Evolutionary conservation across 805 yeast species (phyloP).

Genomic region (Cyberlindnera americana): DNA sequence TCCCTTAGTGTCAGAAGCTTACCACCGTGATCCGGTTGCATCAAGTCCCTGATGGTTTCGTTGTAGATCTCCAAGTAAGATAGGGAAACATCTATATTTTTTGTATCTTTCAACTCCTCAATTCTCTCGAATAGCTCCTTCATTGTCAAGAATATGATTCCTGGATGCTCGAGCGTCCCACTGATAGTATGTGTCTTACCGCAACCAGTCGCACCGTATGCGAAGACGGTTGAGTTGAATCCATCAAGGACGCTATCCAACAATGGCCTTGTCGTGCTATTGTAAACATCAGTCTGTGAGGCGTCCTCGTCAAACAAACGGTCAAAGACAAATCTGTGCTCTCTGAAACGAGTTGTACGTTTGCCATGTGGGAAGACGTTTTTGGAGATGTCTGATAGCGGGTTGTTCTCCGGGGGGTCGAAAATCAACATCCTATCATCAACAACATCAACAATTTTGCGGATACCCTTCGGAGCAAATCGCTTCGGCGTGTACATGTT

Average conservation of each 20-base stretch:
- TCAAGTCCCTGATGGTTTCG: constrained; percentile 79
- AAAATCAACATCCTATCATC: constrained; percentile 84
- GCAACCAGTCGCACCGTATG: constrained; percentile 97
- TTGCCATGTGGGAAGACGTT: constrained; percentile 37
- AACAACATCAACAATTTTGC: constrained; percentile 73
- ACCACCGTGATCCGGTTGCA: constrained; percentile 49
- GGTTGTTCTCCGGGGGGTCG: constrained; percentile 77
- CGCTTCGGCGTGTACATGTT: constrained; percentile 17
- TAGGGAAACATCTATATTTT: constrained; percentile 55
- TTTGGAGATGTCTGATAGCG: constrained; percentile 34
- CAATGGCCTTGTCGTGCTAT: constrained; percentile 64
- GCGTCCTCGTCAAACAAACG: constrained; percentile 64
- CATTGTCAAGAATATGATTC: constrained; percentile 76
- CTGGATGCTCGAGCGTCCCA: constrained; percentile 72
- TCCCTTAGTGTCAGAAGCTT: constrained; percentile 64
- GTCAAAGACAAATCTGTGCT: constrained; percentile 82
- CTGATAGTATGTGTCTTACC: constrained; percentile 94
- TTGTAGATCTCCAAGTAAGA: constrained; percentile 88
- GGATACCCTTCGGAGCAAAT: constrained; percentile 46
- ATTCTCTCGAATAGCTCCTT: constrained; percentile 66
- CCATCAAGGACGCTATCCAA: constrained; percentile 78
- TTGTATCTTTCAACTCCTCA: constrained; percentile 50
- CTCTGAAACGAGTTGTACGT: constrained; percentile 50
- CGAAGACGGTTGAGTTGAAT: constrained; percentile 86
- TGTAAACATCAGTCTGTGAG: constrained; percentile 65